phyloP scores from a whole-genome alignment of 2,329 filamentous ascomycete species.

The Paecilomyces fulvus region DNA sequence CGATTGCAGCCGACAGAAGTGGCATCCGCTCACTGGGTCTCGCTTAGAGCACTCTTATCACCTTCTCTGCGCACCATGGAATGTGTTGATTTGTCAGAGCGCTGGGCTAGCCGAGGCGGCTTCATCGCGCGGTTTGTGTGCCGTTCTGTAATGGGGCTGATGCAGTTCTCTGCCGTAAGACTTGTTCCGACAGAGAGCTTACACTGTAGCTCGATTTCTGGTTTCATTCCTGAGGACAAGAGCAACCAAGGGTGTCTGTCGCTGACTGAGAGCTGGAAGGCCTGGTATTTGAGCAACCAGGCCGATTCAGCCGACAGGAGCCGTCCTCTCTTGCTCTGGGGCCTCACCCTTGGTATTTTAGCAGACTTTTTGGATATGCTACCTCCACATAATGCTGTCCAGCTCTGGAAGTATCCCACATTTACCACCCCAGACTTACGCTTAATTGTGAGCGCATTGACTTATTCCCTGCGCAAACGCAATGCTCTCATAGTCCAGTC shows the following conservation, averaged over 20 bases:
- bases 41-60: constrained; percentile 53
- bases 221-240: constrained; percentile 37
- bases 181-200: constrained; percentile 54
- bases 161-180: constrained; percentile 59
- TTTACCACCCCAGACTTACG: constrained; percentile 57
- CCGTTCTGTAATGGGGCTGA: constrained; percentile 52
- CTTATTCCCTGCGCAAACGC: constrained; percentile 47
- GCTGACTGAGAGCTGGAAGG: constrained; percentile 17
- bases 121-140: constrained; percentile 47
- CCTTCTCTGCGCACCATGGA: constrained; percentile 53
- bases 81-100: constrained; percentile 55
- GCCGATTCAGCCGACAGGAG: constrained; percentile 22
- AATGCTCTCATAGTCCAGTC: constrained; percentile 34
- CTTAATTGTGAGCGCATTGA: constrained; percentile 52
- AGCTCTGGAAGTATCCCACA: constrained; percentile 59
- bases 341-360: constrained; percentile 57
- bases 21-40: constrained; percentile 61
- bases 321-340: constrained; percentile 56
- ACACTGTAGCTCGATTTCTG: constrained; percentile 47
- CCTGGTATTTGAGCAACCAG: constrained; percentile 21
- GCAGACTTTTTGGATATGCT: constrained; percentile 60
- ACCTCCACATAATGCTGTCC: constrained; percentile 53
- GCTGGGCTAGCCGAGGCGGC: constrained; percentile 50
- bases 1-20: constrained; percentile 61
- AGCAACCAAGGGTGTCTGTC: constrained; percentile 10